phyloP scores from a whole-genome alignment of 129 eudicot species.

The Tanacetum coccineum region DNA sequence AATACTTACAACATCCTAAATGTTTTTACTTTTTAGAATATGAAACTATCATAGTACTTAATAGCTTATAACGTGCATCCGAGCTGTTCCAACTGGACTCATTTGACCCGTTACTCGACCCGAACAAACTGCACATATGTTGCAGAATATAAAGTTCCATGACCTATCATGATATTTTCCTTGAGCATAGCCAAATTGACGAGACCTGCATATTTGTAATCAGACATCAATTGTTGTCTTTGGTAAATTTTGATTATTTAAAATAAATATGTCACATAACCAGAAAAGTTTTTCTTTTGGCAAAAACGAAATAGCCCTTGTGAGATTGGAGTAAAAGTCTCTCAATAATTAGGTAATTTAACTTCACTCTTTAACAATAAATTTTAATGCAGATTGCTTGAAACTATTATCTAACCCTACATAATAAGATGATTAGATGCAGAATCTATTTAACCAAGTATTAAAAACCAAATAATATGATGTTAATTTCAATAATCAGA shows the following conservation, averaged over 20 bases:
- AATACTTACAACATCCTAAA: no score
- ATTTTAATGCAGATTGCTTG: constrained; percentile 1
- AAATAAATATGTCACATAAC: background rate
- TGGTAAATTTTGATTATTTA: no score
- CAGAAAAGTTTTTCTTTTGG: background rate
- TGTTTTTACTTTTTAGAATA: no score
- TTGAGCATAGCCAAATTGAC: constrained; percentile 46
- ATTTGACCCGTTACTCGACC: background rate
- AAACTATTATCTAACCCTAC: background rate
- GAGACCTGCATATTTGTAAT: constrained; percentile 30
- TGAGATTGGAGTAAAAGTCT: background rate
- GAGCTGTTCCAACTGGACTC: background rate
- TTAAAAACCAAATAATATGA: background rate
- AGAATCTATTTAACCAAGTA: background rate
- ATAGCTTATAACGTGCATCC: no score
- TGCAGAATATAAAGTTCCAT: background rate
- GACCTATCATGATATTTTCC: constrained; percentile 73
- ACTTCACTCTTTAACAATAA: background rate
- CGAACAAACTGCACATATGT: constrained; percentile 1
- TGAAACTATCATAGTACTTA: no score
- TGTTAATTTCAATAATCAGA: background rate
- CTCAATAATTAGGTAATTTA: background rate
- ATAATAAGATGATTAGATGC: background rate
- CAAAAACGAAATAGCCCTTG: background rate
- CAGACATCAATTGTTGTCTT: no score